A percentile compares a stretch with the other conserved stretches of the same genome.
These are phyloP conservation scores for Flagelloscypha sp. DNA, from an alignment of 768 basidiomycete species.

Conservation along the genomic window DNA sequence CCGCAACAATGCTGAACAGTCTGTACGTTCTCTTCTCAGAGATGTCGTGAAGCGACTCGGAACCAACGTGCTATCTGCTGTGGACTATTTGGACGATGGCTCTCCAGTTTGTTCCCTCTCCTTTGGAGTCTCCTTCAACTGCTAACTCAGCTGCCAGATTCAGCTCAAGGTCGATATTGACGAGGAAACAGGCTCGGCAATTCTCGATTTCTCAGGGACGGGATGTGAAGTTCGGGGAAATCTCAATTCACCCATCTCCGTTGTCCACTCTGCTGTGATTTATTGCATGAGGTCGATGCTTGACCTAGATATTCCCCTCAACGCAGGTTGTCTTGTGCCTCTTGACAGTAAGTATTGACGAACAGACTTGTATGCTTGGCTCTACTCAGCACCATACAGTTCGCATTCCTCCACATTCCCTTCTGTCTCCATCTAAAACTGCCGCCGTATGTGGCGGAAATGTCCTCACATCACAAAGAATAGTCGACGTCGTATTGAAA, in stretches of 20 bases:
- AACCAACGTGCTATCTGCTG: constrained; percentile 52
- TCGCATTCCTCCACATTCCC: constrained; percentile 67
- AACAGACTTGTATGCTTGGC: background rate
- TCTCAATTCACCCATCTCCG: constrained; percentile 77
- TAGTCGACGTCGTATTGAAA: constrained; percentile 88
- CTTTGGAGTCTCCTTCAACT: background rate
- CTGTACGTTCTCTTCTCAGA: constrained; percentile 74
- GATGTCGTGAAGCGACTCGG: constrained; percentile 67
- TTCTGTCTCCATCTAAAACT: constrained; percentile 75
- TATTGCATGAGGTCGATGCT: constrained; percentile 88
- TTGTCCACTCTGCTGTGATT: constrained; percentile 81
- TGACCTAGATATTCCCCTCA: constrained; percentile 81
- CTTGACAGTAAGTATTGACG: constrained; percentile 48
- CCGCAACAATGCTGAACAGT: constrained; percentile 78
- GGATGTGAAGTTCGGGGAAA: constrained; percentile 81
- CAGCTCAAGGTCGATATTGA: constrained; percentile 72
- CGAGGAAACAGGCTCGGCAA: constrained; percentile 61
- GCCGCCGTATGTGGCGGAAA: constrained; percentile 93
- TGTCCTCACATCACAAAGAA: constrained; percentile 85
- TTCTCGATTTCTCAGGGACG: constrained; percentile 80
- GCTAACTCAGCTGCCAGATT: constrained; percentile 40
- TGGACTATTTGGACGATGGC: constrained; percentile 85
- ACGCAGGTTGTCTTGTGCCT: constrained; percentile 89
- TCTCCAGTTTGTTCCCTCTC: constrained; percentile 71
- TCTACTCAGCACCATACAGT: constrained; percentile 32